These are phyloP conservation scores for Prunus campanulata DNA, from an alignment of 306 rosid genomes.

Conservation along the genomic window DNA sequence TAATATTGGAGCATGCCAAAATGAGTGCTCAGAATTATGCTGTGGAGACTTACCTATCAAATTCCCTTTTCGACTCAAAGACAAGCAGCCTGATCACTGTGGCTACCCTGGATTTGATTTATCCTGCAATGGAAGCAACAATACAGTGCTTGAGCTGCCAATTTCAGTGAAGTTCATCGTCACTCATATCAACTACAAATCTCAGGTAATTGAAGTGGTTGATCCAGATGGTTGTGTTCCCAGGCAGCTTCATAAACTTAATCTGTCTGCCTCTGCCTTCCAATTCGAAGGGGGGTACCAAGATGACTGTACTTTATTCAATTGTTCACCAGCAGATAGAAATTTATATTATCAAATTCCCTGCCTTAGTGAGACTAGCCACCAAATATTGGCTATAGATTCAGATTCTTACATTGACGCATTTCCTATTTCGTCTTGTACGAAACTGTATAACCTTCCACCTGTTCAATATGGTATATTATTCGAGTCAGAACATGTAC, in stretches of 20 bases:
- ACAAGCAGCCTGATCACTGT: not conserved
- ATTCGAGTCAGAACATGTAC: rapidly evolving
- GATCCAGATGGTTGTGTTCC: constrained; percentile 4
- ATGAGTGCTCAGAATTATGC: not conserved
- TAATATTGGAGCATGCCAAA: not conserved
- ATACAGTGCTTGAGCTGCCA: constrained; percentile 4
- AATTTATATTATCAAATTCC: too few species aligned
- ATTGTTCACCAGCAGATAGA: constrained; percentile 4
- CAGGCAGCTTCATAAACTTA: not conserved
- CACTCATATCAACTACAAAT: not conserved
- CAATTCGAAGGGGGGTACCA: not conserved
- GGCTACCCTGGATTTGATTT: constrained; percentile 14
- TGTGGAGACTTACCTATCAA: constrained; percentile 1
- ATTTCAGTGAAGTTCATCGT: not conserved
- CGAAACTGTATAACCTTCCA: not conserved
- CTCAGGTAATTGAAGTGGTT: not conserved
- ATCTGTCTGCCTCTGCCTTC: constrained; percentile 7
- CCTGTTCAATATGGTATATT: not conserved
- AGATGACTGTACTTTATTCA: not conserved
- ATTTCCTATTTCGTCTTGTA: not conserved
- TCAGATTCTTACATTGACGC: not conserved
- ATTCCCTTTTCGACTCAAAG: constrained; percentile 24
- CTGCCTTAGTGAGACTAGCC: not conserved
- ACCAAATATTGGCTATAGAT: rapidly evolving
- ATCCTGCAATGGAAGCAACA: not conserved